A percentile compares a stretch with the other conserved stretches of the same genome.
Evolutionary conservation across 2,329 filamentous ascomycete genomes (phyloP).

Genomic region (Cercospora sojina): DNA sequence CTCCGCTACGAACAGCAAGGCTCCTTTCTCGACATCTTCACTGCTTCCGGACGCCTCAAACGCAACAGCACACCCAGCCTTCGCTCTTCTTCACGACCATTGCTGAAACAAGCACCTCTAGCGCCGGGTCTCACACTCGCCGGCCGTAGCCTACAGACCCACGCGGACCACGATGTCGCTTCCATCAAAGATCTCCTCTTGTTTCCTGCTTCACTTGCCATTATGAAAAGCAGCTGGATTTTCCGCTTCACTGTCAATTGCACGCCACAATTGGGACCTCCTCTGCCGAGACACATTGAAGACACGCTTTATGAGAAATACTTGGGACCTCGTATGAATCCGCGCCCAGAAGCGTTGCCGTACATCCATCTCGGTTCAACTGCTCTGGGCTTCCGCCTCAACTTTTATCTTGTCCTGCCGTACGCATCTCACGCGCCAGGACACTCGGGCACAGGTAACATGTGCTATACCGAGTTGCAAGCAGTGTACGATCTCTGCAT

Average conservation of each 20-base stretch:
- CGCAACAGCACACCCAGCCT: slow-evolving; percentile 14
- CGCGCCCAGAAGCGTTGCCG: slow-evolving; percentile 21
- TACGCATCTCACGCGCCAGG: slow-evolving; percentile 10
- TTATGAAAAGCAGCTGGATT: slow-evolving; percentile 24
- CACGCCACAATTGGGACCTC: slow-evolving; percentile 26
- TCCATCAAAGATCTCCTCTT: slow-evolving; percentile 23
- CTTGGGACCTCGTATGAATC: slow-evolving; percentile 17
- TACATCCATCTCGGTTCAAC: slow-evolving; percentile 28
- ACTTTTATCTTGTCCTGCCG: slow-evolving; percentile 28
- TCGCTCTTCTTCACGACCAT: slow-evolving; percentile 13
- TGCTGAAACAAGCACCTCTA: slow-evolving; percentile 17
- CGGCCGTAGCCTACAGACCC: slow-evolving; percentile 18
- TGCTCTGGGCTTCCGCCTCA: slow-evolving; percentile 24
- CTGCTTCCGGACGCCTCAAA: slow-evolving; percentile 14
- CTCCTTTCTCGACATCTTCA: slow-evolving; percentile 21
- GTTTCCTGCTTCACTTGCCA: slow-evolving; percentile 25
- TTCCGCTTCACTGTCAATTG: slow-evolving; percentile 26
- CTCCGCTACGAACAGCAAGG: slow-evolving; percentile 22
- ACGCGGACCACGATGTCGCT: slow-evolving; percentile 21
- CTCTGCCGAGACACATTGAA: slow-evolving; percentile 20
- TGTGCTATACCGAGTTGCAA: slow-evolving; percentile 21
- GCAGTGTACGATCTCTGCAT: slow-evolving; percentile 23
- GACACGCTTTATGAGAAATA: slow-evolving; percentile 24
- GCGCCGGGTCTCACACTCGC: slow-evolving; percentile 25
- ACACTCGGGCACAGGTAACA: slow-evolving; percentile 15